Evolutionary conservation across 805 yeast species (phyloP), one percentile per base, ranked within the genome.

Genomic region (Yueomyces sinensis): DNA sequence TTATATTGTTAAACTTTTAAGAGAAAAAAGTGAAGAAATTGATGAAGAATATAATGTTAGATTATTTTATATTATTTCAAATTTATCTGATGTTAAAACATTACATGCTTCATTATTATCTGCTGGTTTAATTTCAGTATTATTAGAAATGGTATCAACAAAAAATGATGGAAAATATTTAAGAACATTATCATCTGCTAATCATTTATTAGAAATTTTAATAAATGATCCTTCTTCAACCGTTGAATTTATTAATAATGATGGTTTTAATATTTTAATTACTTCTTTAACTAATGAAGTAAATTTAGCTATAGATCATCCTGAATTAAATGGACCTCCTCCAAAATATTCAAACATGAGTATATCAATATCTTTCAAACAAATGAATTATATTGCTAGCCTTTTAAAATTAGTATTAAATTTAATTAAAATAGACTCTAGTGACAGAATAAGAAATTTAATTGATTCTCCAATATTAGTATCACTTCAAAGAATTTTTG

Each of bases 371-470:
- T 62, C 76, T 5, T 73, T 69, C 42, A 62, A 75, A 39, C 84
- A 80, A 46, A 70, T 76, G 7, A 67, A 72, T 29, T 63, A 70
- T 40, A 58, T 76, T n/a, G 62, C 72, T 40, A 67, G 75, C 29
- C 52, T 81, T 33, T 56, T 84, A 44, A 80, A 74, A 40, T 65
- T 86, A 18, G 74, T 78, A 0, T 56, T 72, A 17, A 69, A 74
- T 41, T 55, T 86, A 31, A 64, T 87, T 29, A 72, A 72, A 36
- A 66, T 76, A n/a, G 84, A 82, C 34, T 70, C 79, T 4, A 91
- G 93, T 29, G 95, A 86, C 50, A 66, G 91, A 38, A 70, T 84
- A 47, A 71, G 95, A 52, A 83, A 83, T 41, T 56, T 89, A 28
- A 82, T 83, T 47, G 97, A 89, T 47, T 82, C 95, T 0, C 76